Conservation (phyloP, 1,139 yeast species). For the Nakaseomyces sp. region DNA sequence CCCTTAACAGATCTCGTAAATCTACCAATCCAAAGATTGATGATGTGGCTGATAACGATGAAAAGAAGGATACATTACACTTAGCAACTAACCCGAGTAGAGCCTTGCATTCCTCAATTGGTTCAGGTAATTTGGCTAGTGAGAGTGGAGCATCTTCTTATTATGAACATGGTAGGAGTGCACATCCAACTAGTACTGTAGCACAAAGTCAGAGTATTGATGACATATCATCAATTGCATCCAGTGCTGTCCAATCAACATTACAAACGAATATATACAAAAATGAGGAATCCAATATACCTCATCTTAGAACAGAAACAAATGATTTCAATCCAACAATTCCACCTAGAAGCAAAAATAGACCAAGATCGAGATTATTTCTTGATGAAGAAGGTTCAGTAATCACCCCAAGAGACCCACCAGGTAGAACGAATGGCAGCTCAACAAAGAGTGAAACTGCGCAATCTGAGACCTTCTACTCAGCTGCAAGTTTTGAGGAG, state of each 20-base stretch:
- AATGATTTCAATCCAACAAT: conserved; percentile 24
- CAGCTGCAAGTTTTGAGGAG: conserved; percentile 15
- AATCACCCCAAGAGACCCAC: conserved; percentile 1
- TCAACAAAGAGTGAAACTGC: background rate
- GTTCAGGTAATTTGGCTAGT: conserved; percentile 29
- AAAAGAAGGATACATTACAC: conserved; percentile 11
- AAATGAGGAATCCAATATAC: conserved; percentile 8
- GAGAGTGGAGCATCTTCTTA: conserved; percentile 27
- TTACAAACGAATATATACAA: conserved; percentile 13
- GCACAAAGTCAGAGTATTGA: background rate
- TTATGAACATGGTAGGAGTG: conserved; percentile 3
- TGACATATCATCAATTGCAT: conserved; percentile 20
- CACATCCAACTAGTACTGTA: background rate
- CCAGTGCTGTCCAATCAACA: conserved; percentile 24
- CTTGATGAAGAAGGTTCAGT: conserved; percentile 17
- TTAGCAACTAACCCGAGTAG: conserved; percentile 10
- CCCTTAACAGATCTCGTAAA: conserved; percentile 4
- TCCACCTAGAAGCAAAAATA: conserved; percentile 28
- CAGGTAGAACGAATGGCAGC: background rate
- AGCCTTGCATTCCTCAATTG: conserved; percentile 21
- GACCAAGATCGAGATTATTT: conserved; percentile 25
- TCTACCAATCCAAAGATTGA: background rate
- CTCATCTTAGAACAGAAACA: conserved; percentile 20
- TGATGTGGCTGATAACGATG: background rate
- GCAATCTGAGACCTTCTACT: conserved; percentile 19